phyloP scores from a whole-genome alignment of 306 rosid genomes.

The Cicer yamashitae region DNA sequence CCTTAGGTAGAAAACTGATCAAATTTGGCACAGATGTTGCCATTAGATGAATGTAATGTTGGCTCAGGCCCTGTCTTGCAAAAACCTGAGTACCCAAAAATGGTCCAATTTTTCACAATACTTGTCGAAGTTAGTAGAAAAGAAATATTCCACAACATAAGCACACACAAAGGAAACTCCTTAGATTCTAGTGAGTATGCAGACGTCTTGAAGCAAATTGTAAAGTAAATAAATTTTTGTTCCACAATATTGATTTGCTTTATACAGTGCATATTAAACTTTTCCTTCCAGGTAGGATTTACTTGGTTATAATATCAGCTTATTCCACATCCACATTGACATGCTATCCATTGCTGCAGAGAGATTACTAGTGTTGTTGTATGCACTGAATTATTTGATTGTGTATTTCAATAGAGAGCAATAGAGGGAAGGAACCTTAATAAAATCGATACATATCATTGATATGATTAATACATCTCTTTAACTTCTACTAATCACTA shows the following conservation, averaged over 20 bases:
- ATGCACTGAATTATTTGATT: slow-evolving; percentile 29
- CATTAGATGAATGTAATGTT: slow-evolving; percentile 82
- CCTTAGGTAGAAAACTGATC: slow-evolving; percentile 71
- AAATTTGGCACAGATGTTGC: slow-evolving; percentile 69
- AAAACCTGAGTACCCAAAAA: slow-evolving; percentile 62
- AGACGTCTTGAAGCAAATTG: slow-evolving; percentile 31
- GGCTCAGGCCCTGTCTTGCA: slow-evolving; percentile 61
- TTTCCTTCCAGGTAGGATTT: slow-evolving; percentile 26
- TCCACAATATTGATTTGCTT: slow-evolving; percentile 2
- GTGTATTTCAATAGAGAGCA: slow-evolving; percentile 32
- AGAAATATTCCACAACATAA: slow-evolving; percentile 21
- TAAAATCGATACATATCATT: slow-evolving; percentile 36
- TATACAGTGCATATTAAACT: neutral
- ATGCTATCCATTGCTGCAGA: slow-evolving; percentile 11
- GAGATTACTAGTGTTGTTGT: neutral
- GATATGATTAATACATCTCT: slow-evolving; percentile 3
- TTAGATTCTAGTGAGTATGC: slow-evolving; percentile 30
- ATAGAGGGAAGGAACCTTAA: slow-evolving; percentile 19
- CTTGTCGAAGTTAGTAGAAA: slow-evolving; percentile 22
- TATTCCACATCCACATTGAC: slow-evolving; percentile 24
- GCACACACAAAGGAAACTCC: slow-evolving; percentile 23
- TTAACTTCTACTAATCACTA: slow-evolving; percentile 17
- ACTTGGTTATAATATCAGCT: slow-evolving; percentile 28
- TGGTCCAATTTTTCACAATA: slow-evolving; percentile 32
- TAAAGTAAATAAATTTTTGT: neutral